A percentile compares a stretch with the other conserved stretches of the same genome.
Conservation (phyloP, 2,329 filamentous ascomycete species). For the Colletotrichum acutatum region DNA sequence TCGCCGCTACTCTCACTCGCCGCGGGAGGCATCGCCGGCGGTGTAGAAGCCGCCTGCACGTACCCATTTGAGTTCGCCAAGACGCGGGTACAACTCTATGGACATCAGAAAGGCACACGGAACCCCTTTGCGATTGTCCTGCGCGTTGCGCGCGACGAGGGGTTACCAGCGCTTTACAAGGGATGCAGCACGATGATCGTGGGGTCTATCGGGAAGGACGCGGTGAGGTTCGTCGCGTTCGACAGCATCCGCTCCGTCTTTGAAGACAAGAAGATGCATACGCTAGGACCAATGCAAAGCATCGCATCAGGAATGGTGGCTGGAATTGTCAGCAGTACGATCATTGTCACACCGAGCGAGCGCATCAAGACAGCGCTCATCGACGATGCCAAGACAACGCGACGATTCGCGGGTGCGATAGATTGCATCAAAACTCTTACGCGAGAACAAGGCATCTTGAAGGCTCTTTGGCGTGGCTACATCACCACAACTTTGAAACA, state of each 20-base stretch:
- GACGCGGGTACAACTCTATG: constrained; percentile 24
- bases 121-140: constrained; percentile 22
- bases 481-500: constrained; percentile 25
- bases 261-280: constrained; percentile 7
- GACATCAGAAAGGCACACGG: constrained; percentile 16
- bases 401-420: background rate
- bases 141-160: constrained; percentile 21
- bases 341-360: constrained; percentile 25
- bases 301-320: constrained; percentile 24
- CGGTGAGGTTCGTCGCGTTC: constrained; percentile 23
- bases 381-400: constrained; percentile 22
- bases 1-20: constrained; percentile 14
- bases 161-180: constrained; percentile 14
- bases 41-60: constrained; percentile 22
- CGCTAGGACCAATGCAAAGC: constrained; percentile 6
- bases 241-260: constrained; percentile 22
- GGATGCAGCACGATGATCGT: constrained; percentile 30
- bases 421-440: constrained; percentile 11
- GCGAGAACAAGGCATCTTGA: constrained; percentile 2
- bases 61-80: constrained; percentile 29
- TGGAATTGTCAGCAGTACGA: constrained; percentile 10
- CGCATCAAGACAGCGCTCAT: constrained; percentile 27
- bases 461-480: constrained; percentile 19
- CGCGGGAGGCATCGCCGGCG: constrained; percentile 23
- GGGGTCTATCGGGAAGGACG: constrained; percentile 25